Evolutionary conservation across 2,329 filamentous ascomycete species (phyloP).

Genomic region (Coniosporium tulheliwenetii): DNA sequence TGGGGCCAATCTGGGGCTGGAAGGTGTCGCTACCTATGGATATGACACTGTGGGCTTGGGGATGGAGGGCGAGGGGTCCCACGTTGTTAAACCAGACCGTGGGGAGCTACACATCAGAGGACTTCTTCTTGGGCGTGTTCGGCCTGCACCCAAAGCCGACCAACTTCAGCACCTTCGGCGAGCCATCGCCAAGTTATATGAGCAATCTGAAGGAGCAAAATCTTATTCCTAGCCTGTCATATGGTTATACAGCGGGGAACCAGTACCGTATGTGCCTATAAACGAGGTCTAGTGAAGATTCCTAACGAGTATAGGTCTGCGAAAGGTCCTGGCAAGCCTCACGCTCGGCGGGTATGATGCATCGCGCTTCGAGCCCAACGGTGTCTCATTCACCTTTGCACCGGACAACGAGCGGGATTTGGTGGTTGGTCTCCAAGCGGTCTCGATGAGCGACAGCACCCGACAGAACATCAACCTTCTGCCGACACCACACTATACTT

Average conservation of each 20-base stretch:
- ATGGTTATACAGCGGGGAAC: conserved; percentile 63
- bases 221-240: conserved; percentile 55
- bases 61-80: conserved; percentile 21
- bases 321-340: conserved; percentile 28
- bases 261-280: conserved; percentile 34
- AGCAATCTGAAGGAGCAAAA: conserved; percentile 37
- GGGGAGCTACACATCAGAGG: conserved; percentile 20
- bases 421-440: conserved; percentile 37
- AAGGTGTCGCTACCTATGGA: conserved; percentile 35
- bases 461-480: conserved; percentile 20
- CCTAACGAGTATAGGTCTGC: conserved; percentile 2
- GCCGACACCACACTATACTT: conserved; percentile 22
- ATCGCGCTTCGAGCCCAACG: conserved; percentile 44
- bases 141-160: conserved; percentile 33
- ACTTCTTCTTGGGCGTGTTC: conserved; percentile 30
- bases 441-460: conserved; percentile 14
- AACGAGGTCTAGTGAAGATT: too few relatives aligned
- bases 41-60: conserved; percentile 31
- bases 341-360: conserved; percentile 58
- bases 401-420: conserved; percentile 42
- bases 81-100: conserved; percentile 26
- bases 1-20: conserved; percentile 31
- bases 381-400: conserved; percentile 40
- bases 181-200: conserved; percentile 38
- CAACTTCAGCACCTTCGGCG: conserved; percentile 36